Base-by-base conservation (phyloP, 306 rosid species). In the Prunus mongolica region DNA sequence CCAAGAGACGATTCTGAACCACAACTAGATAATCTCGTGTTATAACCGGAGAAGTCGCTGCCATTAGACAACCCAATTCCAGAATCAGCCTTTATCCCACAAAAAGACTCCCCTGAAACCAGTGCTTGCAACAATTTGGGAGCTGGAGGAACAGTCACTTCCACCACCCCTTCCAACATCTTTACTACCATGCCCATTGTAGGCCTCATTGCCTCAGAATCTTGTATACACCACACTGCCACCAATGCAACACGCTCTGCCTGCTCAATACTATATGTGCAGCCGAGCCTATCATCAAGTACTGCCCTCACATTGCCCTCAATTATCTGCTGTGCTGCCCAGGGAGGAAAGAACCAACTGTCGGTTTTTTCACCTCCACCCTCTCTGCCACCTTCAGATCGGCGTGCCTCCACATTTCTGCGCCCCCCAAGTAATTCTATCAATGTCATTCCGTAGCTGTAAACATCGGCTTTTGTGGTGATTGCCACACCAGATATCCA, bases 191-290 rank as follows among this genome's bases (percentile, higher is more conserved):
- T 83, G 49, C 86, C 85, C 98, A 93, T 93, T 0, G 90, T 62
- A 68, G 98, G 98, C 82, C 98, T 86, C 55, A 63, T 64, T 74
- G 76, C 83, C 71, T 93, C 98, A 2, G 91, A 88, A 64, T 93
- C 98, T 77, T 93, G 98, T 79, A 93, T 91, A 88, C 98, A 93
- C 98, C 98, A 93, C 61, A 93, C 93, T 7, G 96, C 98, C 44
- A 93, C 94, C 71, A 86, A 55, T 2, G 84, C 94, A 58, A 84
- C 85, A 60, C 94, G 91, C 80, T 73, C 58, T 18, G 83, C 89
- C 89, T 93, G 88, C 54, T 85, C 89, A 67, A 69, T 69, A 79
- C 85, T 78, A 50, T 82, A 89, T 3, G 65, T 85, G 55, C 73
- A 50, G 6, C 83, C 93, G 3, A 93, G 93, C 80, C 82, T 85